Evolutionary conservation across 768 basidiomycete species (phyloP), one percentile per base, ranked within the genome.

Genomic region (Russula ochroleuca): DNA sequence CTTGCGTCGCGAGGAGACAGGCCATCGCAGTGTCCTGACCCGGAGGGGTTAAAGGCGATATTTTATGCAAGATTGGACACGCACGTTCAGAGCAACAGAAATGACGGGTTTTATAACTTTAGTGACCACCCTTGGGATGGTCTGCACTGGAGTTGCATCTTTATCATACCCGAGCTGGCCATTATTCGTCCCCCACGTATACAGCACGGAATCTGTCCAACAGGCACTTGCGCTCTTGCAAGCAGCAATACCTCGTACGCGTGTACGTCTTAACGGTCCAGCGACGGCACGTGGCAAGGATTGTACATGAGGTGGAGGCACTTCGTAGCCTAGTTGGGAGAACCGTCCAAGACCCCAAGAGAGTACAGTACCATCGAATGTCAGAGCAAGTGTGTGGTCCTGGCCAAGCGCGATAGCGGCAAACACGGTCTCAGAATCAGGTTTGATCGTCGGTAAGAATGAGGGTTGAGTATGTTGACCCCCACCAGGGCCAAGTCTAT

Each of bases 271-370:
- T 68, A 98, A 73, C 1, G 85, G 78, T 0, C 87, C 88, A 7
- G 82, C 75, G 28, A 98, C 83, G 73, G 87, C 86, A 60, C 87
- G 82, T 0, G 96, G 93, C 0, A 78, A 79, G 2, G 80, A 73
- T 72, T 99, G 96, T 4, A 94, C 47, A 31, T 60, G 83, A 17
- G 75, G 73, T 13, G 74, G 70, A 10, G 98, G 93, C 4, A 96
- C 79, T 3, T 83, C 76, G 68, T 97, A 97, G 13, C 96, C 95
- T 5, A 97, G 81, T 70, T 98, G 95, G 5, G 84, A 78, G 72
- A 94, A 96, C 15, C 93, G 83, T 68, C 95, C 95, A 28, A 92
- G 75, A 15, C 93, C 97, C 92, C 94, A 98, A 25, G 87, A 93
- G 43, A 87, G 83, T 3, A 98, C 84, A 70, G 94, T 92, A 5